Percentiles rank a stretch among this genome's conserved stretches.
These are phyloP conservation scores for Imleria badia DNA, from an alignment of 768 basidiomycete genomes.

Conservation along the genomic window DNA sequence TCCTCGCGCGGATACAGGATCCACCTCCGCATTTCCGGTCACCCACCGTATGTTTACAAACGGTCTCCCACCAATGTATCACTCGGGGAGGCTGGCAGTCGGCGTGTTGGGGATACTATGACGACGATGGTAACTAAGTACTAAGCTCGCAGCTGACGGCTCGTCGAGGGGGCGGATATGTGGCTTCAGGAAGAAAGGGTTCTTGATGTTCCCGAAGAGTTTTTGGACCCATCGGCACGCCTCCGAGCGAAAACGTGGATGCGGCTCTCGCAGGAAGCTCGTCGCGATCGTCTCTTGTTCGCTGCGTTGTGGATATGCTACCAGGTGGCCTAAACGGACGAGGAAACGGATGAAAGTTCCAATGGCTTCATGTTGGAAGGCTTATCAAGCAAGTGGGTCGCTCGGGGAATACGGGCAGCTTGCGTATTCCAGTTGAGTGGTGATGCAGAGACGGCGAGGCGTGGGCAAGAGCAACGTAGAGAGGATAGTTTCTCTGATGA, in stretches of 20 bases:
- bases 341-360: neutral
- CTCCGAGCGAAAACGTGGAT: neutral
- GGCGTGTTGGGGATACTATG: conserved; percentile 8
- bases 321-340: conserved; percentile 6
- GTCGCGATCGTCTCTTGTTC: conserved; percentile 4
- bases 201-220: neutral
- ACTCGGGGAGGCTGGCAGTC: conserved; percentile 8
- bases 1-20: conserved; percentile 7
- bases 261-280: neutral
- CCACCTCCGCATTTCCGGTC: neutral
- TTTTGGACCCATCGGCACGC: conserved; percentile 5
- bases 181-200: conserved; percentile 1
- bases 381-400: conserved; percentile 7
- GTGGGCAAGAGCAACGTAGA: too few relatives aligned
- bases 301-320: conserved; percentile 7
- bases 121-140: neutral
- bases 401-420: conserved; percentile 8
- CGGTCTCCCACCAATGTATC: neutral
- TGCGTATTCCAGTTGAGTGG: conserved; percentile 9
- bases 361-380: conserved; percentile 3
- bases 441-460: neutral
- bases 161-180: neutral
- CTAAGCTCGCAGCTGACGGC: neutral
- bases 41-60: neutral
- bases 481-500: too few relatives aligned